Conservation (phyloP, 2,329 filamentous ascomycete species). For the Capronia epimyces region DNA sequence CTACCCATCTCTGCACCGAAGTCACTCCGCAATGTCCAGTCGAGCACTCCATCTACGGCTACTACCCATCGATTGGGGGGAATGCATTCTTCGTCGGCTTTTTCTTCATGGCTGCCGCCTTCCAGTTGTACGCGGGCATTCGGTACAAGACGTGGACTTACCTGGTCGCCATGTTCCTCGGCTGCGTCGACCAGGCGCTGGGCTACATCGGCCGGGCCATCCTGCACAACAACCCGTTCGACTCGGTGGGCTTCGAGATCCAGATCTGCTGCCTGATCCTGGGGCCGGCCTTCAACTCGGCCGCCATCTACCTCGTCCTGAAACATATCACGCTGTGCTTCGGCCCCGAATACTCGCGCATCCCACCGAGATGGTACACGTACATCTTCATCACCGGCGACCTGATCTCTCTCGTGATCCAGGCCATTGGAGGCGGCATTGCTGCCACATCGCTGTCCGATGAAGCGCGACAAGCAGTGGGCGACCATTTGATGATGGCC, state of each 20-base stretch:
- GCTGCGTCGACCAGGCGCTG: slow-evolving; percentile 48
- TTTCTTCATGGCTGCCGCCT: slow-evolving; percentile 47
- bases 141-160: slow-evolving; percentile 50
- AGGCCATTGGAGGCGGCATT: slow-evolving; percentile 54
- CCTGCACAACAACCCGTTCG: slow-evolving; percentile 50
- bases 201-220: slow-evolving; percentile 54
- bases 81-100: slow-evolving; percentile 50
- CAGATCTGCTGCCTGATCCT: slow-evolving; percentile 54
- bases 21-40: slow-evolving; percentile 37
- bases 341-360: slow-evolving; percentile 45
- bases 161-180: slow-evolving; percentile 49
- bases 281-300: slow-evolving; percentile 52
- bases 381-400: slow-evolving; percentile 58
- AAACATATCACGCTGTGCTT: slow-evolving; percentile 55
- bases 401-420: slow-evolving; percentile 52
- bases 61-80: slow-evolving; percentile 47
- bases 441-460: slow-evolving; percentile 43
- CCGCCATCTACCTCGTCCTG: slow-evolving; percentile 52
- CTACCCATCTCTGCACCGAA: slow-evolving; percentile 30
- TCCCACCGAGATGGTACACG: slow-evolving; percentile 50
- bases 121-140: slow-evolving; percentile 48
- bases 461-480: slow-evolving; percentile 40
- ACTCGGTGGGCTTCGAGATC: slow-evolving; percentile 47
- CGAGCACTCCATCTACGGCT: slow-evolving; percentile 48
- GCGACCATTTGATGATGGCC: slow-evolving; percentile 54